Base-by-base conservation (phyloP, 2,329 filamentous ascomycete species). In the Talaromyces funiculosus region DNA sequence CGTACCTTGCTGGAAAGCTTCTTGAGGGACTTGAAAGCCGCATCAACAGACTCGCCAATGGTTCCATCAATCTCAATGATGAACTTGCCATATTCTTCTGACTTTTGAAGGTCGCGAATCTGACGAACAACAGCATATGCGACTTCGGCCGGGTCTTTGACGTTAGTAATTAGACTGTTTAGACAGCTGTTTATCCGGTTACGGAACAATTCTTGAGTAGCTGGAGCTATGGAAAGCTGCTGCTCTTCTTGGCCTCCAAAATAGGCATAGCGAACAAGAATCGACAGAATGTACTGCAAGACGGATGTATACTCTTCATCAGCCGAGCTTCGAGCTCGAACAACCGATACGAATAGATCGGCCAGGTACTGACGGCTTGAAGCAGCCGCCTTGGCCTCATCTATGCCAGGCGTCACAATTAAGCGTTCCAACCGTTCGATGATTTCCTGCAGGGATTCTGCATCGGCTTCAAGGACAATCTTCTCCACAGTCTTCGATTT, bases 401-500 rank as follows among this genome's bases (percentile, higher is more conserved):
- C 70, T 1, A 72, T 72, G 10, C 76, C 78, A 1, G 81, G 80
- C 6, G 73, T 72, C 4, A 77, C 71, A 45, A 84, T 76, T 16
- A 82, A 68, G 6, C 73, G 69, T 47, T 77, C 75, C 35, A 84
- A 72, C 10, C 82, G 71, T 7, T 84, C 80, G 22, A 86, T 79
- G 35, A 87, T 84, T 20, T 82, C 73, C 3, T 79, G 75, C 24
- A 85, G 65, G 8, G 77, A 74, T 26, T 77, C 71, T n/a, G 75
- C 67, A 61, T 83, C 82, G 8, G 85, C 82, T 45, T 82, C 81
- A 57, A 85, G 81, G 4, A 95, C 75, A 2, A 94, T 79, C 64
- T 84, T 87, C 67, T 95, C 90, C 1, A 96, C 78, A 0, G 90
- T 93, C 75, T 93, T 96, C 1, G 88, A 89, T 71, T 89, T 94